Percentiles rank a stretch among this genome's conserved stretches.
Conservation (phyloP, 345 rosid species). For the Brassica napus region DNA sequence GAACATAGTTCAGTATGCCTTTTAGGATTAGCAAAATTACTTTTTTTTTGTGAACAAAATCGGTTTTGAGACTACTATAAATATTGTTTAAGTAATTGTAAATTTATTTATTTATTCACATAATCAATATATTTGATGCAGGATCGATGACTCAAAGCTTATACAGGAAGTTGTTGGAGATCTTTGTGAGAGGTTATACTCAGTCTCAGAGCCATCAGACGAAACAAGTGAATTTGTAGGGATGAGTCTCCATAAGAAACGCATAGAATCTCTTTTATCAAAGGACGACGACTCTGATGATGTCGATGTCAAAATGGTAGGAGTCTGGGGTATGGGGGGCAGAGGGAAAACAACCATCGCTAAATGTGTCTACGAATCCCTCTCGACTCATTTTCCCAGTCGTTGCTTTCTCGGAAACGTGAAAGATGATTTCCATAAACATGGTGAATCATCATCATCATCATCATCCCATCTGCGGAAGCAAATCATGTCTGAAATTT, state of each 20-base stretch:
- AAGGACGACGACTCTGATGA: not conserved
- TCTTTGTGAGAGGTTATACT: not conserved
- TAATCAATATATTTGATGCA: not conserved
- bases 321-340: constrained; percentile 39
- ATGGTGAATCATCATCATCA: not conserved
- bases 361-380: not conserved
- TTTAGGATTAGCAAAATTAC: no score
- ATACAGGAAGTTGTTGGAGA: constrained; percentile 9
- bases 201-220: not conserved
- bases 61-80: no score
- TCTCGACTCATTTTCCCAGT: not conserved
- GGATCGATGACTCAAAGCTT: constrained; percentile 18
- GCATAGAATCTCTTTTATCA: not conserved
- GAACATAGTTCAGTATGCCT: no score
- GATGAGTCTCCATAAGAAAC: constrained; percentile 19
- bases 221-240: constrained; percentile 3
- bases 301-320: constrained; percentile 34
- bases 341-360: constrained; percentile 35
- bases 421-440: constrained; percentile 1
- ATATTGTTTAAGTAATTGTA: no score
- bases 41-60: no score
- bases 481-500: constrained; percentile 3
- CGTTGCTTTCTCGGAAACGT: constrained; percentile 16
- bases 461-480: constrained; percentile 6
- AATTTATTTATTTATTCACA: not conserved